Evolutionary conservation across 768 basidiomycete genomes (phyloP).

Genomic region (Mycena latifolia): DNA sequence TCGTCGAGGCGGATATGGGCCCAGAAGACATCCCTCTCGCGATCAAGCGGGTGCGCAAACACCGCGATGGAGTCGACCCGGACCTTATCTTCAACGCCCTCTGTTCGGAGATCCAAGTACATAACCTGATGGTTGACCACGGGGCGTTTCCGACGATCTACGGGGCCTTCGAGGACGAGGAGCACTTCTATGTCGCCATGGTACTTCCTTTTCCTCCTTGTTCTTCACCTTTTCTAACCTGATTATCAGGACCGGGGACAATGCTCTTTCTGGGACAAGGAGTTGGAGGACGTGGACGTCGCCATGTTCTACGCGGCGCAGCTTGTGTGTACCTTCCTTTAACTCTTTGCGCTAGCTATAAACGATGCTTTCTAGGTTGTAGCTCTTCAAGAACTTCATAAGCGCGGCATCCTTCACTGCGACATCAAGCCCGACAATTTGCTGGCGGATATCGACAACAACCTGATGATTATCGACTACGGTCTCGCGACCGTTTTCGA

Average conservation of each 20-base stretch:
- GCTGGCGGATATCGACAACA: neutral
- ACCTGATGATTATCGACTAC: neutral
- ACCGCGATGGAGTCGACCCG: neutral
- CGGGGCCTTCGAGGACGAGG: conserved; percentile 5
- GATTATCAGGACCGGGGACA: neutral
- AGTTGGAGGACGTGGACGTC: neutral
- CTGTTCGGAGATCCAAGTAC: neutral
- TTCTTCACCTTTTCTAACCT: neutral
- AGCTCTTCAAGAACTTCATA: conserved; percentile 3
- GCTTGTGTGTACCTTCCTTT: conserved; percentile 3
- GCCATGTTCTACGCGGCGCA: neutral
- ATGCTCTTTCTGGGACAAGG: neutral
- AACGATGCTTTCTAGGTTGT: neutral
- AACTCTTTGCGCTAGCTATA: neutral
- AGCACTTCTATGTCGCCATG: conserved; percentile 8
- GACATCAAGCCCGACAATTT: conserved; percentile 23
- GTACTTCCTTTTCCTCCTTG: conserved; percentile 1
- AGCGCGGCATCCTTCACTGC: conserved; percentile 8
- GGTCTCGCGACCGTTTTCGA: neutral
- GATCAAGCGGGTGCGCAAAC: conserved; percentile 5
- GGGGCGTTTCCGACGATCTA: conserved; percentile 10
- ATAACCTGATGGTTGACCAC: neutral
- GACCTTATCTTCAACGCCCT: neutral
- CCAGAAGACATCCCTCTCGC: neutral
- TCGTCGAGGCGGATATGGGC: neutral